These are phyloP conservation scores for Tolypocladium ophioglossoides DNA, from an alignment of 2,329 filamentous ascomycete species.

Conservation along the genomic window DNA sequence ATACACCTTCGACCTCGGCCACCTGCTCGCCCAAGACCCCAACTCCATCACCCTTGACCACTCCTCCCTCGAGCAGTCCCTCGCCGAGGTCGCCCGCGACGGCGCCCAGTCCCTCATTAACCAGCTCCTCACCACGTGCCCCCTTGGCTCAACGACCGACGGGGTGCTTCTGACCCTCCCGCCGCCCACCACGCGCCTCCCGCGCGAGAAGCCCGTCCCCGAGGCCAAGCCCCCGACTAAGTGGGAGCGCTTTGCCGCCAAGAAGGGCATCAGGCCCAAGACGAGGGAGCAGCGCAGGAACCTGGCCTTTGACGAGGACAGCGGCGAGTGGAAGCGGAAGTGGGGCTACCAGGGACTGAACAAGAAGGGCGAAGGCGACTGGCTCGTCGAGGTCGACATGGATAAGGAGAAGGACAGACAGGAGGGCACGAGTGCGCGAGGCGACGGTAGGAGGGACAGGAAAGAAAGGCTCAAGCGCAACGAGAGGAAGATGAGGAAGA, in stretches of 20 bases:
- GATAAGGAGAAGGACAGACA: slow-evolving; percentile 55
- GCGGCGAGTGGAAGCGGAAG: slow-evolving; percentile 80
- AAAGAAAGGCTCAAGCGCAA: slow-evolving; percentile 62
- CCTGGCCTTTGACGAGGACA: slow-evolving; percentile 73
- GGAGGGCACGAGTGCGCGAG: slow-evolving; percentile 50
- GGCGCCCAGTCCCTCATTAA: slow-evolving; percentile 88
- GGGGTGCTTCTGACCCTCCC: slow-evolving; percentile 77
- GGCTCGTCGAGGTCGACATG: slow-evolving; percentile 86
- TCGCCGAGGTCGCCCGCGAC: slow-evolving; percentile 70
- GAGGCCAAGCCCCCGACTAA: slow-evolving; percentile 74
- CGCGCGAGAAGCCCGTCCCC: slow-evolving; percentile 87
- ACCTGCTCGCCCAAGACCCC: slow-evolving; percentile 76
- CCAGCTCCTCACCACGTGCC: slow-evolving; percentile 83
- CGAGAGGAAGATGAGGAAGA: slow-evolving; percentile 58
- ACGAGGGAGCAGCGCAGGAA: slow-evolving; percentile 64
- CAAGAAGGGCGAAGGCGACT: slow-evolving; percentile 72
- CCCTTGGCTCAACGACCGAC: slow-evolving; percentile 56
- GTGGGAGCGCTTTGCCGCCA: slow-evolving; percentile 92
- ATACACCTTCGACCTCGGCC: slow-evolving; percentile 85
- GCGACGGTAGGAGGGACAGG: slow-evolving; percentile 52
- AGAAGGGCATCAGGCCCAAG: slow-evolving; percentile 93
- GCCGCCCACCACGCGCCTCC: slow-evolving; percentile 55
- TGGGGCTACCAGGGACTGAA: slow-evolving; percentile 93
- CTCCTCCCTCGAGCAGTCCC: slow-evolving; percentile 49
- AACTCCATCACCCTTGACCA: slow-evolving; percentile 61